These are phyloP conservation scores for Plenodomus biglobosus DNA, from an alignment of 2,329 filamentous ascomycete genomes.

Conservation along the genomic window DNA sequence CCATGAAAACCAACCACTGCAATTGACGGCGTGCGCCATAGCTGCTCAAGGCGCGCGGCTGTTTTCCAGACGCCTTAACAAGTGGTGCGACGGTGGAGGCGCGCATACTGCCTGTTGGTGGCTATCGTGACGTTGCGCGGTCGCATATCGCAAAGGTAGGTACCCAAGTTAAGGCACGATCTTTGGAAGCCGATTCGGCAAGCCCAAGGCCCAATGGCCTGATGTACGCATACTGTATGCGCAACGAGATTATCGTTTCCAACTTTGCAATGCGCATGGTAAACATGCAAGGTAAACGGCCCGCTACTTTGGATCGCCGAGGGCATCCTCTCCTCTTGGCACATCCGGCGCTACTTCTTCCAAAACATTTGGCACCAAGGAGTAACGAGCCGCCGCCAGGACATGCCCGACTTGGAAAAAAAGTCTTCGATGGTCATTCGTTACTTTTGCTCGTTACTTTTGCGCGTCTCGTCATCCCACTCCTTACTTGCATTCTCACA, in stretches of 20 bases:
- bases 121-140: background rate
- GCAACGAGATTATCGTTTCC: constrained; percentile 1
- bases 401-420: constrained; percentile 18
- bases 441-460: constrained; percentile 18
- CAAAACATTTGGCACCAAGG: constrained; percentile 20
- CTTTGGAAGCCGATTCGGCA: background rate
- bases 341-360: constrained; percentile 22
- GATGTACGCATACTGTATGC: background rate
- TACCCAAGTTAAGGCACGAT: too few species aligned
- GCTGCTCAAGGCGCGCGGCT: constrained; percentile 18
- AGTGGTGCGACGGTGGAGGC: constrained; percentile 10
- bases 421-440: constrained; percentile 18
- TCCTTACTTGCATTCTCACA: constrained; percentile 22
- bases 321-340: constrained; percentile 21
- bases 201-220: background rate
- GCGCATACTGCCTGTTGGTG: background rate
- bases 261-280: constrained; percentile 5
- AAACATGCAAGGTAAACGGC: constrained; percentile 24
- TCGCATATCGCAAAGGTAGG: background rate
- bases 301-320: constrained; percentile 29
- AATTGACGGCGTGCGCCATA: constrained; percentile 24
- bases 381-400: constrained; percentile 23
- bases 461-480: constrained; percentile 20
- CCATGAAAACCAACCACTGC: constrained; percentile 15
- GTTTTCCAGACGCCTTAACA: constrained; percentile 13